These are phyloP conservation scores for Phyllosticta citrichinensis DNA, from an alignment of 2,329 filamentous ascomycete genomes.

Conservation along the genomic window DNA sequence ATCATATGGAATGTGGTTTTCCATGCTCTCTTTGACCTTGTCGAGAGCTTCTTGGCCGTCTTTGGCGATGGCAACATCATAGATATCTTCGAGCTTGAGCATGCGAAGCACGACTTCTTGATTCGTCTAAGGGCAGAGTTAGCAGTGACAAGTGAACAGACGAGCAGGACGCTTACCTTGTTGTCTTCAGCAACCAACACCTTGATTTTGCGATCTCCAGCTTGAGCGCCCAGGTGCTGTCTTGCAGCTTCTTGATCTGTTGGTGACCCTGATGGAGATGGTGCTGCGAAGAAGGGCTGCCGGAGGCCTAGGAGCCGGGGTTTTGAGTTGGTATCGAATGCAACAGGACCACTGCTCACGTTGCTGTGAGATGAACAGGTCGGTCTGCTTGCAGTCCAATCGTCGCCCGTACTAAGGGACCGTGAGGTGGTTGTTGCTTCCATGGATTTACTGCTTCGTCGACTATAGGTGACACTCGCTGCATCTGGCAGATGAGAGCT, in stretches of 20 bases:
- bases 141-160: slow-evolving; percentile 28
- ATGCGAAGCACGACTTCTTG: slow-evolving; percentile 46
- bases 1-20: slow-evolving; percentile 61
- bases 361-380: slow-evolving; percentile 22
- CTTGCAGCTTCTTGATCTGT: slow-evolving; percentile 57
- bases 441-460: slow-evolving; percentile 12
- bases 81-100: slow-evolving; percentile 68
- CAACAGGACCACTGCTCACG: slow-evolving; percentile 20
- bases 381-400: slow-evolving; percentile 22
- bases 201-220: slow-evolving; percentile 56
- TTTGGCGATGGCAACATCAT: slow-evolving; percentile 79
- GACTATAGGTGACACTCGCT: slow-evolving; percentile 13
- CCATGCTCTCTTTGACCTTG: slow-evolving; percentile 73
- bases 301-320: slow-evolving; percentile 75
- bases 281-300: slow-evolving; percentile 64
- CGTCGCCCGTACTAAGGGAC: slow-evolving; percentile 15
- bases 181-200: slow-evolving; percentile 82
- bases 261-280: slow-evolving; percentile 38
- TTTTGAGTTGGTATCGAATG: slow-evolving; percentile 52
- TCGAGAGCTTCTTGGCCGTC: slow-evolving; percentile 71
- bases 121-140: slow-evolving; percentile 19
- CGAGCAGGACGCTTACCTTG: slow-evolving; percentile 22
- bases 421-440: slow-evolving; percentile 8
- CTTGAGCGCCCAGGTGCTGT: slow-evolving; percentile 55
- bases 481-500: slow-evolving; percentile 18